Evolutionary conservation across 2,329 filamentous ascomycete genomes (phyloP), one percentile per base, ranked within the genome.

Genomic region (Hypoxylon sp.): DNA sequence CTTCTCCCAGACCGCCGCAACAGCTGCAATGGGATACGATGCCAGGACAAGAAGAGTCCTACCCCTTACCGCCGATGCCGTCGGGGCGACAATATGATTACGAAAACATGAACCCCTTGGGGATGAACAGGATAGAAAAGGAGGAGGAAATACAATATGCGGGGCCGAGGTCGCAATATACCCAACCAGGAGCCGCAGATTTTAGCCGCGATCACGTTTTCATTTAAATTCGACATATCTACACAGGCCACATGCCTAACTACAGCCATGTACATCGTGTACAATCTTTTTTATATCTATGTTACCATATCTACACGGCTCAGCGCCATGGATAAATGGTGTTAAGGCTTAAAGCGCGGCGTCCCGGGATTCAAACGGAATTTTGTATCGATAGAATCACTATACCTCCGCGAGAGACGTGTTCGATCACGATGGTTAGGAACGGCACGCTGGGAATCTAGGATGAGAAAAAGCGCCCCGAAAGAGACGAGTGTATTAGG

Each of bases 111-210:
- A 86, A 88, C 73, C 86, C 86, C 2, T 78, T 88, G 21, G 84
- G 81, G 60, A 87, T 88, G 85, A 88, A 89, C 76, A 81, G 82
- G 73, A 83, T 87, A 80, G 86, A 78, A 80, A 62, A 70, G 37
- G 62, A 72, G 32, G 73, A 70, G 24, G 67, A 74, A 31, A 52
- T 53, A 58, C 57, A 65, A 27, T 71, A 73, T 55, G 59, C 61
- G 29, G 59, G 63, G 19, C 63, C 73, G 17, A 71, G 67, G 53
- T 58, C 68, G 15, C 69, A 65, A 61, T 74, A 74, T 35, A 69
- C 47, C 53, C 70, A 70, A n/a, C 50, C 59, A 7, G 71, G 69
- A 48, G 62, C 70, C 11, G 63, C 74, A 32, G 67, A 70, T 46
- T 70, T 65, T 57, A 59, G 60, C 35, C 69, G 71, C 48, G 72